phyloP scores from a whole-genome alignment of 306 rosid genomes.

The Corylus avellana region DNA sequence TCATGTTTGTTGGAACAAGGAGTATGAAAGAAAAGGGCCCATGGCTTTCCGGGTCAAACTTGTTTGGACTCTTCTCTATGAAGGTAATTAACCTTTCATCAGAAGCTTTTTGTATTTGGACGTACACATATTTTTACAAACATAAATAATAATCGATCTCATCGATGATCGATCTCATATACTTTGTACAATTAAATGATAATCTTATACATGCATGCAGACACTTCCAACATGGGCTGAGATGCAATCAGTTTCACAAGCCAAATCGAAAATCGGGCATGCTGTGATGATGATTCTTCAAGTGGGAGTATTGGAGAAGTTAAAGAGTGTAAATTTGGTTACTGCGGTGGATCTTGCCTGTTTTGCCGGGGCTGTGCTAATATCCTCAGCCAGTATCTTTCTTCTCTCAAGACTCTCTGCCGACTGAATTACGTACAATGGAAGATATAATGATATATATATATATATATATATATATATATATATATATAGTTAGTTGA shows the following conservation, averaged over 20 bases:
- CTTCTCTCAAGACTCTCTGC: slow-evolving; percentile 44
- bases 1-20: slow-evolving; percentile 46
- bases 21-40: slow-evolving; percentile 24
- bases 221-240: slow-evolving; percentile 45
- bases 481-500: not conserved
- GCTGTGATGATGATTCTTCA: slow-evolving; percentile 59
- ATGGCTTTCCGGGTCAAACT: slow-evolving; percentile 35
- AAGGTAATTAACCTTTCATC: slow-evolving; percentile 33
- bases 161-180: not conserved
- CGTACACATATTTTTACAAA: not conserved
- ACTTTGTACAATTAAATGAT: not conserved
- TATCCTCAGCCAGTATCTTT: slow-evolving; percentile 50
- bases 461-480: too few relatives aligned
- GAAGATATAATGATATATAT: not conserved
- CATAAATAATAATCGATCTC: not conserved
- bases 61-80: slow-evolving; percentile 45
- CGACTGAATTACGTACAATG: not conserved
- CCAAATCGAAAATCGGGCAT: slow-evolving; percentile 55
- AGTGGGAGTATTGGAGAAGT: slow-evolving; percentile 59
- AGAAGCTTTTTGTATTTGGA: too few relatives aligned
- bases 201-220: slow-evolving; percentile 21
- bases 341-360: slow-evolving; percentile 50
- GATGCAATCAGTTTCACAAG: slow-evolving; percentile 44
- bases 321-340: slow-evolving; percentile 41
- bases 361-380: slow-evolving; percentile 48